These are phyloP conservation scores for Venturia aucupariae DNA, from an alignment of 2,329 filamentous ascomycete species.

Conservation along the genomic window DNA sequence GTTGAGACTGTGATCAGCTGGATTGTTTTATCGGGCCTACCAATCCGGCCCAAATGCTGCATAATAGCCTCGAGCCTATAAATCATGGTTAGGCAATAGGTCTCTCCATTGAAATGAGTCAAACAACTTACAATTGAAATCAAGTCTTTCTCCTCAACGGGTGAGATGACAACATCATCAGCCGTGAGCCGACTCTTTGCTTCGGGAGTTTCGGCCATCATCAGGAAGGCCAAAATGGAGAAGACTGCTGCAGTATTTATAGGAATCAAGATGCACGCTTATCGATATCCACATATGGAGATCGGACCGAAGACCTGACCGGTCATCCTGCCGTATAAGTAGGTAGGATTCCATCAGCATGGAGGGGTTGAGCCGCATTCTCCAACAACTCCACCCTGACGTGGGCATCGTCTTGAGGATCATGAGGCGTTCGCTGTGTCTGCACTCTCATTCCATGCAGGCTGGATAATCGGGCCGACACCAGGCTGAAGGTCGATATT, in stretches of 20 bases:
- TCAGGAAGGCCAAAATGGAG: background rate
- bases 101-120: background rate
- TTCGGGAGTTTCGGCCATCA: background rate
- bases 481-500: too few relatives aligned
- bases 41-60: background rate
- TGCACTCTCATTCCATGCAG: too few relatives aligned
- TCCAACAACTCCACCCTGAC: too few relatives aligned
- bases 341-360: background rate
- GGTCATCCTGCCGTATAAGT: background rate
- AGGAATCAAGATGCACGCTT: background rate
- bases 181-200: background rate
- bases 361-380: background rate
- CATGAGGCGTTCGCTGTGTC: too few relatives aligned
- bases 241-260: background rate
- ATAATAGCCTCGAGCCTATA: background rate
- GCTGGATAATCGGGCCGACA: too few relatives aligned
- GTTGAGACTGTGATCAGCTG: background rate
- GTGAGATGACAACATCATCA: slow-evolving; percentile 4
- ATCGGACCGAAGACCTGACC: background rate
- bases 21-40: background rate
- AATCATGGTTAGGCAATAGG: background rate
- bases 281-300: background rate
- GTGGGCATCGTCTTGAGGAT: too few relatives aligned
- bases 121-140: background rate
- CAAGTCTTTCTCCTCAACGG: slow-evolving; percentile 7